Percentiles rank a stretch among this genome's conserved stretches.
Evolutionary conservation across 257 asterid species (phyloP).

Genomic region (Ballota nigra): DNA sequence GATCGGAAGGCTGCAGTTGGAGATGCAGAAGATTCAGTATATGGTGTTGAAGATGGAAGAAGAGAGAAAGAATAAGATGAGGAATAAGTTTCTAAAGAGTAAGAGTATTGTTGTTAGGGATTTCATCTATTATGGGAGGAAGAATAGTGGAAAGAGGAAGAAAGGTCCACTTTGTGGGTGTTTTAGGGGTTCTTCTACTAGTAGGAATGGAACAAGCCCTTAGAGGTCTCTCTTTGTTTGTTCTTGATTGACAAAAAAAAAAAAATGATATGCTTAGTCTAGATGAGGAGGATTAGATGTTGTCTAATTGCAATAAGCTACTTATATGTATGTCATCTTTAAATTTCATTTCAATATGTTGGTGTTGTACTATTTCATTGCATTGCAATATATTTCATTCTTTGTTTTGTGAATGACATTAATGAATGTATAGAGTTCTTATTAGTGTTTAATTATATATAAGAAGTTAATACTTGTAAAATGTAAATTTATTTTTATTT

Average conservation of each 20-base stretch:
- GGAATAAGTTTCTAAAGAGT: conserved; percentile 46
- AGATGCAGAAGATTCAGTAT: conserved; percentile 79
- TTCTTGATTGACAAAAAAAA: too few relatives aligned
- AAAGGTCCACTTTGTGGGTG: conserved; percentile 69
- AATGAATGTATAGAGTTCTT: too few relatives aligned
- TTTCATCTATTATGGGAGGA: conserved; percentile 59
- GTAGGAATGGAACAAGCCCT: conserved; percentile 38
- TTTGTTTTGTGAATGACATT: too few relatives aligned
- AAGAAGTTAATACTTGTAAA: too few relatives aligned
- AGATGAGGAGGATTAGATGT: conserved; percentile 37
- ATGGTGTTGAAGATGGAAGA: conserved; percentile 63
- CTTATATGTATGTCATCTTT: conserved; percentile 10
- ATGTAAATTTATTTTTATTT: too few relatives aligned
- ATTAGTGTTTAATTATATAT: too few relatives aligned
- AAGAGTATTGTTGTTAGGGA: conserved; percentile 66
- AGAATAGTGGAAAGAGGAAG: conserved; percentile 52
- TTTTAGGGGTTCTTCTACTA: conserved; percentile 48
- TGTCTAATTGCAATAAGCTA: conserved; percentile 41
- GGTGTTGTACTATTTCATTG: neutral
- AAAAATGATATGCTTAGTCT: conserved; percentile 30
- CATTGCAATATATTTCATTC: too few relatives aligned
- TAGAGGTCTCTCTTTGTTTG: neutral
- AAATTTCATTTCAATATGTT: neutral
- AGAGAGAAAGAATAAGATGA: conserved; percentile 60
- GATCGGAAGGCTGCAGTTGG: conserved; percentile 74